Conservation (phyloP, 2,329 filamentous ascomycete species). For the Aspergillus transmontanensis region DNA sequence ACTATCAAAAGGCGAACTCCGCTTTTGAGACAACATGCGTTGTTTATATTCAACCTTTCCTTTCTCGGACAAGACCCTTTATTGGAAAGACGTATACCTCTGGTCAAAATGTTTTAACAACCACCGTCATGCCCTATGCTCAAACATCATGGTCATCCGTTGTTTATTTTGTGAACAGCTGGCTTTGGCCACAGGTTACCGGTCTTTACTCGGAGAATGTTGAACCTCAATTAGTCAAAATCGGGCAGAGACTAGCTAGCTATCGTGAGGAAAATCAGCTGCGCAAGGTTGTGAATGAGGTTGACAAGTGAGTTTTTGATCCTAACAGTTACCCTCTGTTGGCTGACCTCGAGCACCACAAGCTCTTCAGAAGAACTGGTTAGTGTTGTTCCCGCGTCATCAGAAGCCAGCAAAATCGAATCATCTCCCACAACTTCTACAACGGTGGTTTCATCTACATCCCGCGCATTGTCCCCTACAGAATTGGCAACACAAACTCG, state of each 20-base stretch:
- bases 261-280: slow-evolving; percentile 63
- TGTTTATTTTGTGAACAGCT: slow-evolving; percentile 71
- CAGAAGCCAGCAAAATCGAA: slow-evolving; percentile 18
- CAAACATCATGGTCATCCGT: slow-evolving; percentile 71
- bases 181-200: slow-evolving; percentile 78
- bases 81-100: slow-evolving; percentile 67
- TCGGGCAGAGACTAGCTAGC: slow-evolving; percentile 80
- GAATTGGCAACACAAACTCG: slow-evolving; percentile 49
- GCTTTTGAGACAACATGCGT: slow-evolving; percentile 31
- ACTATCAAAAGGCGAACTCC: slow-evolving; percentile 74
- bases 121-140: slow-evolving; percentile 72
- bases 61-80: slow-evolving; percentile 74
- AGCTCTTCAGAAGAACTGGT: slow-evolving; percentile 25
- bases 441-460: slow-evolving; percentile 28
- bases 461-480: slow-evolving; percentile 47
- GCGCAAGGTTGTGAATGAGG: slow-evolving; percentile 59
- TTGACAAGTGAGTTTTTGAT: slow-evolving; percentile 45
- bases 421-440: slow-evolving; percentile 28
- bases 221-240: slow-evolving; percentile 90
- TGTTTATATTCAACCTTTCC: slow-evolving; percentile 72
- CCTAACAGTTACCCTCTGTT: background rate
- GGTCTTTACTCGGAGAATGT: slow-evolving; percentile 87
- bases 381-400: slow-evolving; percentile 24
- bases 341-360: slow-evolving; percentile 18
- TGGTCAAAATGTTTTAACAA: slow-evolving; percentile 66